Percentiles rank a stretch among this genome's conserved stretches.
These are phyloP conservation scores for Colletotrichum sp. DNA, from an alignment of 2,329 filamentous ascomycete species.

Conservation along the genomic window DNA sequence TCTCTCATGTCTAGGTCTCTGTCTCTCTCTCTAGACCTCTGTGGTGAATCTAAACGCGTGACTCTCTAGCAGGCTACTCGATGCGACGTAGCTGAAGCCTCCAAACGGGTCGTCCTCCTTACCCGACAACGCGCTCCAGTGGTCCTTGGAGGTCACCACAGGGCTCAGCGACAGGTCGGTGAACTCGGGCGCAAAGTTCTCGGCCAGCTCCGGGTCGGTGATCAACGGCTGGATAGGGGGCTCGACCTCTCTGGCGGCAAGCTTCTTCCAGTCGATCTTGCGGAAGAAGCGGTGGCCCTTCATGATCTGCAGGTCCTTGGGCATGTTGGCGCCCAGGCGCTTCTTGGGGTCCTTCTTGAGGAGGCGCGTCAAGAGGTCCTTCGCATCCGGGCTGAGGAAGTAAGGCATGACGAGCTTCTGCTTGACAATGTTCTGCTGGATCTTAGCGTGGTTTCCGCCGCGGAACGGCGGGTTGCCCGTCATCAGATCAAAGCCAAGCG, in stretches of 20 bases:
- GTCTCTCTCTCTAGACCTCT: background rate
- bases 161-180: slow-evolving; percentile 85
- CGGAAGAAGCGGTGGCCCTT: slow-evolving; percentile 97
- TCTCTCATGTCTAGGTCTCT: background rate
- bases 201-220: slow-evolving; percentile 92
- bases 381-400: slow-evolving; percentile 88
- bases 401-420: slow-evolving; percentile 90
- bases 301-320: slow-evolving; percentile 83
- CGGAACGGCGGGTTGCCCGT: slow-evolving; percentile 92
- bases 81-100: slow-evolving; percentile 68
- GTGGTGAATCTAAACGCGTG: slow-evolving; percentile 41
- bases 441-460: slow-evolving; percentile 90
- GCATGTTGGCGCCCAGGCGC: slow-evolving; percentile 86
- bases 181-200: slow-evolving; percentile 96
- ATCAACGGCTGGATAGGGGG: slow-evolving; percentile 93
- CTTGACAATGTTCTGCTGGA: slow-evolving; percentile 94
- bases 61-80: slow-evolving; percentile 60
- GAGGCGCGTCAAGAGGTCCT: slow-evolving; percentile 89
- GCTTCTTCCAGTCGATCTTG: slow-evolving; percentile 91
- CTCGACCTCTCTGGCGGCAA: slow-evolving; percentile 81
- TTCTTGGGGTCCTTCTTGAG: slow-evolving; percentile 92
- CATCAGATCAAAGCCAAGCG: slow-evolving; percentile 89
- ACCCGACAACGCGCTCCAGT: slow-evolving; percentile 39
- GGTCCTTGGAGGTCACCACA: slow-evolving; percentile 53
- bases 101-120: slow-evolving; percentile 59